Percentiles rank a stretch among this genome's conserved stretches.
These are phyloP conservation scores for Discostella stelligeroides DNA, from an alignment of 108 stramenopile species.

Conservation along the genomic window DNA sequence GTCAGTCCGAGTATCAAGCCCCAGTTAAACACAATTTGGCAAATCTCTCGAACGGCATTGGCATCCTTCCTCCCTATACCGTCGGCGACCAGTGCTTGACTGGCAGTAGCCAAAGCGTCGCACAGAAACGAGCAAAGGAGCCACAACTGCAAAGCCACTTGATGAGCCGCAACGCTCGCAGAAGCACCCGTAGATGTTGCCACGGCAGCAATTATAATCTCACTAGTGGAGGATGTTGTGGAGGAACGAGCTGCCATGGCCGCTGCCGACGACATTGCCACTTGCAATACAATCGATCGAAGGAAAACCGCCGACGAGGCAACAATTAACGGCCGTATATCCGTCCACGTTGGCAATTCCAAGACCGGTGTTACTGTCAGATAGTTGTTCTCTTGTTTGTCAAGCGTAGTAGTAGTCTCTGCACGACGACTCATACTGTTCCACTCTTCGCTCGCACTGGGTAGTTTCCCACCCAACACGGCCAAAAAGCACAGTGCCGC, in stretches of 20 bases:
- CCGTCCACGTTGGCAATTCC: constrained; percentile 73
- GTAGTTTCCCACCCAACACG: constrained; percentile 66
- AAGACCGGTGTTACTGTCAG: constrained; percentile 54
- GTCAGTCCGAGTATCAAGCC: constrained; percentile 62
- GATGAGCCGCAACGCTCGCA: constrained; percentile 81
- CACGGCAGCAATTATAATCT: constrained; percentile 17
- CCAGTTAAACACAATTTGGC: constrained; percentile 74
- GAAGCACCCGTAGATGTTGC: constrained; percentile 46
- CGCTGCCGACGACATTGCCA: constrained; percentile 73
- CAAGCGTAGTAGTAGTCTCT: constrained; percentile 6
- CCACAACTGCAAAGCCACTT: constrained; percentile 87
- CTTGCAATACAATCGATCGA: constrained; percentile 69
- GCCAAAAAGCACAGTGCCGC: constrained; percentile 70
- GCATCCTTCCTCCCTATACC: constrained; percentile 67
- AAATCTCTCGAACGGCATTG: constrained; percentile 46
- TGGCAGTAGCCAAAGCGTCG: constrained; percentile 82
- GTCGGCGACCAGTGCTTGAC: constrained; percentile 83
- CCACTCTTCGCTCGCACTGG: constrained; percentile 55
- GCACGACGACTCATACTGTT: constrained; percentile 1
- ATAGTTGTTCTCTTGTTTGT: constrained; percentile 10
- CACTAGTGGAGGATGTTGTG: constrained; percentile 31
- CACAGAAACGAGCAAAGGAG: constrained; percentile 81
- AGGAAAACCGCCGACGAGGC: constrained; percentile 84
- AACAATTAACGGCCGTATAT: constrained; percentile 68
- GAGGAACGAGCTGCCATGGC: constrained; percentile 76